Base-by-base conservation (phyloP, 2,329 filamentous ascomycete genomes). In the Clarireedia hainanense region DNA sequence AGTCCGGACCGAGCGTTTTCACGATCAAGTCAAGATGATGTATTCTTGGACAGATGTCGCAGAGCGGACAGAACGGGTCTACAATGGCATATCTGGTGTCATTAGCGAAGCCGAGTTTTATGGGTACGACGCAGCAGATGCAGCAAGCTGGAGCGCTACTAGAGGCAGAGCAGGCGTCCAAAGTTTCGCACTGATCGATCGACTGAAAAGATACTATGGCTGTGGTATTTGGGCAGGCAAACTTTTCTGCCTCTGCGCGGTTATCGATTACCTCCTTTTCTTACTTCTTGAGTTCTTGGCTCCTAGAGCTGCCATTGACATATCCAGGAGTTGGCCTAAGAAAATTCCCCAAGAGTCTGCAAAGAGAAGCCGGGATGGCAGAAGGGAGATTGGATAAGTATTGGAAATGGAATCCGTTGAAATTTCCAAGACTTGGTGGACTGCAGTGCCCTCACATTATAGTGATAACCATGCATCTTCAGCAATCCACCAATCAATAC, bases 161-260 rank as follows among this genome's bases (percentile, higher is more conserved):
- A 79, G 86, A 60, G 85, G 84, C 43, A 76, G 85, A 34, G 78
- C 81, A 5, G 82, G 84, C 6, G 84, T 90, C 7, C 88, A 89
- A 64, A 92, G 89, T 65, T 95, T 96, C 68, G 89, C 92, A 5
- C 80, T 99, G 46, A 96, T 99, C 61, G 94, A 99, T 69, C 83
- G 94, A 20, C 74, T 99, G 20, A 99, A 99, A 73, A 78, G 94
- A 57, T 99, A 99, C 72, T 99, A 96, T 67, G 94, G 94, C 7
- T 99, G 95, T 68, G 94, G 94, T 36, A 92, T 97, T 50, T 99
- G 94, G 94, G 94, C 94, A 0, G 94, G 94, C 37, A 99, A 99
- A 73, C 76, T 99, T 7, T 99, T 99, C 67, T 96, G 94, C 66
- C 76, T 99, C 1, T 96, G 92, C 61, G 91, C 91, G 10, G 84